Conservation (phyloP, 2,329 filamentous ascomycete species). For the Aspergillus unguis region DNA sequence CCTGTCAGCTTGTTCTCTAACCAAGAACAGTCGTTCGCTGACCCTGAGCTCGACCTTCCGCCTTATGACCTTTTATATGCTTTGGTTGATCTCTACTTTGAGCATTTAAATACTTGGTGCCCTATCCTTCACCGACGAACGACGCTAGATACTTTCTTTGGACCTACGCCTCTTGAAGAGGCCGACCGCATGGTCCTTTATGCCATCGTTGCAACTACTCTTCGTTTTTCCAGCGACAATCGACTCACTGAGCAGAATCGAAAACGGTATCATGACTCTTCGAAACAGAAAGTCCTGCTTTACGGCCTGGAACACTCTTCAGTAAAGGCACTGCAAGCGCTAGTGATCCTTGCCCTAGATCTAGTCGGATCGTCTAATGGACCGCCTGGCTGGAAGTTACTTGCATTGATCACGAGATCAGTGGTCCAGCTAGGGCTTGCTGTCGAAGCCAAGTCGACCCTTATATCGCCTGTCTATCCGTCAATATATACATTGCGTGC, state of each 20-base stretch:
- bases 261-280: slow-evolving; percentile 71
- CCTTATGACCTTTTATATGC: slow-evolving; percentile 72
- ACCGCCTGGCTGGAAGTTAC: slow-evolving; percentile 85
- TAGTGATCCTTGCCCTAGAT: slow-evolving; percentile 83
- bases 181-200: slow-evolving; percentile 79
- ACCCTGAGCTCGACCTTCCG: slow-evolving; percentile 65
- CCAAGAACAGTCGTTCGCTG: slow-evolving; percentile 44
- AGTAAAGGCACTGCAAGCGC: slow-evolving; percentile 79
- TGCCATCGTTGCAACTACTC: slow-evolving; percentile 81
- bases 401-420: slow-evolving; percentile 82
- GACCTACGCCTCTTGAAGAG: slow-evolving; percentile 70
- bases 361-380: slow-evolving; percentile 84
- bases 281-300: slow-evolving; percentile 80
- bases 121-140: slow-evolving; percentile 83
- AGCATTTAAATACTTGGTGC: slow-evolving; percentile 79
- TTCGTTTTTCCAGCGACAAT: slow-evolving; percentile 76
- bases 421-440: slow-evolving; percentile 84
- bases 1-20: slow-evolving; percentile 55
- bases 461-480: slow-evolving; percentile 72
- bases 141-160: slow-evolving; percentile 78
- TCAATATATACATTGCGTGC: slow-evolving; percentile 88
- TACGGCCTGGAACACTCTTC: slow-evolving; percentile 89
- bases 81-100: slow-evolving; percentile 73
- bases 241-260: slow-evolving; percentile 71
- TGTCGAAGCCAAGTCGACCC: slow-evolving; percentile 75